Conservation (phyloP, 441 rosid species). For the Bocquillonia castaneifolia region DNA sequence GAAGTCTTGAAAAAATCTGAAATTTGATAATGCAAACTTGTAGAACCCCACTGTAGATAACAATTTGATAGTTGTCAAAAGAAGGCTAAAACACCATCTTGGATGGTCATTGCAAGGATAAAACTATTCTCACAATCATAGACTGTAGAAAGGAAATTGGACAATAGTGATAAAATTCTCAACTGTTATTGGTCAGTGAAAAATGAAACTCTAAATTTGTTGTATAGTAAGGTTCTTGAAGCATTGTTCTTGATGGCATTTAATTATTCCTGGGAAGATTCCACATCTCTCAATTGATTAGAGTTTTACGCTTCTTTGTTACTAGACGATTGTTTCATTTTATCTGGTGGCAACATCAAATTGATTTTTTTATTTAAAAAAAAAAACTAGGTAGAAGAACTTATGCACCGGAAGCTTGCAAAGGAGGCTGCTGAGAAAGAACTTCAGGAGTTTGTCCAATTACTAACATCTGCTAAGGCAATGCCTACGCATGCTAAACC, state of each 20-base stretch:
- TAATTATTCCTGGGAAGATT: not conserved
- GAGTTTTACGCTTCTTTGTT: not conserved
- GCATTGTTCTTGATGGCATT: not conserved
- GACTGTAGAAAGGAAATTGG: not conserved
- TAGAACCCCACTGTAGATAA: not conserved
- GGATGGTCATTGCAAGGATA: not conserved
- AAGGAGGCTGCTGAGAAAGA: conserved; percentile 79
- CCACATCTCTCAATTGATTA: too few relatives aligned
- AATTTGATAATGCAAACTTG: not conserved
- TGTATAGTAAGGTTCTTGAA: not conserved
- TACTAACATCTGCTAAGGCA: conserved; percentile 65
- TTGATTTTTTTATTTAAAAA: conserved; percentile 4
- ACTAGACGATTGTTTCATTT: not conserved
- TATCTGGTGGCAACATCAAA: conserved; percentile 11
- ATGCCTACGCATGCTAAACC: conserved; percentile 65
- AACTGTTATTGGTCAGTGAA: not conserved
- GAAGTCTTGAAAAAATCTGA: not conserved
- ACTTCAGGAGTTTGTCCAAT: conserved; percentile 62
- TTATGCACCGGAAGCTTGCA: conserved; percentile 52
- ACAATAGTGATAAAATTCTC: not conserved
- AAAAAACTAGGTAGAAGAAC: conserved; percentile 72
- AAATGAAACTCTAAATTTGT: not conserved
- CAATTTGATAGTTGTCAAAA: not conserved
- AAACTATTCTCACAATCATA: not conserved
- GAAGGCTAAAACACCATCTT: not conserved